Percentiles rank a stretch among this genome's conserved stretches.
Evolutionary conservation across 2,329 filamentous ascomycete species (phyloP).

Genomic region (Raffaelea arxii): DNA sequence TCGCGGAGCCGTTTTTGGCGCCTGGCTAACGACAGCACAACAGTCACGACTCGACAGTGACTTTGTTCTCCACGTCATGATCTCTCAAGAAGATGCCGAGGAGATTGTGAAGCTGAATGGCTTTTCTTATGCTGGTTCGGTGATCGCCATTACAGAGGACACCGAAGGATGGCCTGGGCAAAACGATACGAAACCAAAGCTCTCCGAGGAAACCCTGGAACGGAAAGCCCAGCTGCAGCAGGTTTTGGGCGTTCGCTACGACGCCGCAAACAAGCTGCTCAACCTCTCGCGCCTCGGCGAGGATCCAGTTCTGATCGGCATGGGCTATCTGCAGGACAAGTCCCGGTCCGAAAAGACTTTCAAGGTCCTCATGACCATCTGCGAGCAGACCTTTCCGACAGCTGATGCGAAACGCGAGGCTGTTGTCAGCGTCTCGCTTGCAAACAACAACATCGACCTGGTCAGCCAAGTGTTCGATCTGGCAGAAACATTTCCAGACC

Average conservation of each 20-base stretch:
- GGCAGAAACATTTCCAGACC: conserved; percentile 69
- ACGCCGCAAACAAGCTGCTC: conserved; percentile 61
- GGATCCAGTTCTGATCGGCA: conserved; percentile 60
- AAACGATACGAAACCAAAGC: conserved; percentile 19
- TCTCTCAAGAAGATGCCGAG: conserved; percentile 53
- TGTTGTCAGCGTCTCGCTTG: conserved; percentile 72
- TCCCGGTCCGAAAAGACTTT: conserved; percentile 79
- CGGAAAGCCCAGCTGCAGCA: conserved; percentile 59
- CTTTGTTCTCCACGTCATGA: conserved; percentile 52
- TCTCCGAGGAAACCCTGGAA: conserved; percentile 45
- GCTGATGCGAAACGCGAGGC: conserved; percentile 63
- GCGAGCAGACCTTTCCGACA: conserved; percentile 66
- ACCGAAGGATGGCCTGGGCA: conserved; percentile 26
- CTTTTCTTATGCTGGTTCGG: conserved; percentile 57
- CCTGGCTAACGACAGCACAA: conserved; percentile 53
- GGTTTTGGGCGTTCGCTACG: conserved; percentile 68
- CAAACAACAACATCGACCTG: conserved; percentile 67
- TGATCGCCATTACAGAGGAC: conserved; percentile 45
- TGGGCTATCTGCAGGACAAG: conserved; percentile 66
- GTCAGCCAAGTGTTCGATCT: conserved; percentile 65
- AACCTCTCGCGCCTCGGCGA: conserved; percentile 69
- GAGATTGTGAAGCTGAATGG: conserved; percentile 59
- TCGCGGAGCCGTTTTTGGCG: conserved; percentile 21
- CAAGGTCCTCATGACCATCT: conserved; percentile 80
- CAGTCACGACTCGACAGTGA: conserved; percentile 62